Base-by-base conservation (phyloP, 805 yeast species). In the Cyberlindnera japonica region DNA sequence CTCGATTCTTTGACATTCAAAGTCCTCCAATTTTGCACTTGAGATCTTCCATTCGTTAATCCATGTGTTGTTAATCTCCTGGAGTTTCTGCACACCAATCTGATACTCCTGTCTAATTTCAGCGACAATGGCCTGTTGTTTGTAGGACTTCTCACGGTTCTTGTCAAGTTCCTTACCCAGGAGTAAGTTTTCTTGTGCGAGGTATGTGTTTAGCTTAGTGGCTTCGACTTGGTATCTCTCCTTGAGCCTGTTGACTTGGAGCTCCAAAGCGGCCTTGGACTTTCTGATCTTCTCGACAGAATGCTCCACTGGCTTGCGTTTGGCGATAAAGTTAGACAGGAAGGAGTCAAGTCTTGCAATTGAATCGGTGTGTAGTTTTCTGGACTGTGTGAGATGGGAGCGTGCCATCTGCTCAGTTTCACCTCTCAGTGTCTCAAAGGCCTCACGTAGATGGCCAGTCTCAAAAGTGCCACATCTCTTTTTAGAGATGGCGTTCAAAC, bases 1-100 rank as follows among this genome's bases (percentile, higher is more conserved):
- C 51, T 81, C 82, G 40, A 85, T 74, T 47, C 90, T 72, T 55
- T 83, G 88, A 35, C 77, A 75, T 56, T 87, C 96, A 34, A 83
- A 60, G 38, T 66, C 72, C 61, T 87, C 89, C 47, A 82, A 68
- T 46, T 73, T 74, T 47, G 72, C 77, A 33, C 86, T 73, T 0
- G 83, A 70, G 5, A 67, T 56, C 43, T 71, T 68, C 96, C 96
- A 87, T 50, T 86, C 89, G 22, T 75, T 63, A 40, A 75, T 72
- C 82, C 87, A 88, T 3, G 71, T 59, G 26, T 81, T 83, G 45
- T 75, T 72, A 15, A 79, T 57, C 31, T 79, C 79, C 15, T 76
- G 74, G 48, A 75, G 72, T 15, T 70, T 71, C 14, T 71, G 64
- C 23, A 81, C 67, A 1, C 78, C 64, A 6, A 68, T 62, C 54